Evolutionary conservation across 2,329 filamentous ascomycete genomes (phyloP), one percentile per base, ranked within the genome.

Genomic region (Alternaria postmessia): DNA sequence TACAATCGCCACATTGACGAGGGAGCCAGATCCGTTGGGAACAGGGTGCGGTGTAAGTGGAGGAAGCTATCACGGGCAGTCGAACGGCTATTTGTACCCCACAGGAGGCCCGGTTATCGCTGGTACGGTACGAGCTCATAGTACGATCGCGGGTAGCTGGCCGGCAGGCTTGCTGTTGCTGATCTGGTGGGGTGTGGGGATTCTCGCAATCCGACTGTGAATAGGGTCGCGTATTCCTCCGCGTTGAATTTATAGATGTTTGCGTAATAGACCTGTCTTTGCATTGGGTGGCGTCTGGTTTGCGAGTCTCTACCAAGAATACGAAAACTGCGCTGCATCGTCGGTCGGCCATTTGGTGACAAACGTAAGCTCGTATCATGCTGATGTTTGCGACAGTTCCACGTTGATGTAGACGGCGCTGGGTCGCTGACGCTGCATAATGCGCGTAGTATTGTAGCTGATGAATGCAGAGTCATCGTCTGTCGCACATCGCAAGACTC

Each of bases 1-100:
- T 1, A 74, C 65, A 8, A 55, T 74, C n/a, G 63, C 69, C 11
- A 70, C 65, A 8, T 36, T 68, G 43, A 66, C 57, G 3, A 65
- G 51, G 20, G 59, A 44, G 4, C 43, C 38, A 9, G 51, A 36
- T 34, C 39, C 22, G 28, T 20, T 47, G 4, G 46, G 36, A 8
- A 60, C 41, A 9, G 20, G 34, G 8, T 39, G 28, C 18, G 26
- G 11, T 42, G 24, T 8, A 44, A 14, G 55, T 51, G 34, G 64
- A 42, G 54, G 42, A 16, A 43, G 51, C 11, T 7, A 48, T 34
- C n/a, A 54, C 26, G 53, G 55, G 5, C 43, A 51, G 20, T 54
- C 57, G 14, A 55, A 51, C 12, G 44, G 44, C 7, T 47, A 39
- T 18, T n/a, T 43, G 3, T 48, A 58, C 51, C 57, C 62, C 26